Evolutionary conservation across 805 yeast species (phyloP), one percentile per base, ranked within the genome.

Genomic region (Barnettozyma botsteinii): DNA sequence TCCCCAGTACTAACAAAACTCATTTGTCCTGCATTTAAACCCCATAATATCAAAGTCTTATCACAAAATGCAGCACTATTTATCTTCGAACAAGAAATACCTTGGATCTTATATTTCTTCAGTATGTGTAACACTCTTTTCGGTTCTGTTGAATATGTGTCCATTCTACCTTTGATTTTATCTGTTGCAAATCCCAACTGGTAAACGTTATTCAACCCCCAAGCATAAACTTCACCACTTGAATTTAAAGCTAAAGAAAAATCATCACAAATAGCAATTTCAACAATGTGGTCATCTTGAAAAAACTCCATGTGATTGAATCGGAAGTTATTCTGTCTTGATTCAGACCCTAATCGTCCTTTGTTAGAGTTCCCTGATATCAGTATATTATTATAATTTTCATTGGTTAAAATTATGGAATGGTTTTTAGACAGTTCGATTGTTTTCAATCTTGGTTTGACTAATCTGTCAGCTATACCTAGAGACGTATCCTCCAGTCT

Each of bases 11-110:
- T 42, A 6, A 65, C 50, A 36, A 73, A 64, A 3, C 91, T 91
- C 79, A 86, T 76, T 57, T 86, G 95, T 0, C 96, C 96, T 26
- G 77, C 62, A 53, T 86, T 84, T 27, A 81, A 61, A 3, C 96
- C 96, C 95, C 95, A 86, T 28, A 76, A 59, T 44, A 63, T 73
- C n/a, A 52, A 43, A 9, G 72, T 73, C 31, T 63, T 56, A 7
- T 62, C 64, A 0, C 79, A 63, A 45, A 68, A 81, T 0, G 75
- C 84, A 15, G 79, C 69, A 4, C 91, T 77, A 55, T 85, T 94
- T 11, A 81, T 68, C 34, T 72, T 77, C 4, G 95, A 84, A 15
- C 83, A 79, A 1, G 79, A 34, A 38, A 57, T 31, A n/a, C 60
- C 63, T 27, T 42, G 28, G 9, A 40, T 39, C 17, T 37, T 47